A percentile compares a stretch with the other conserved stretches of the same genome.
phyloP scores from a whole-genome alignment of 2,329 filamentous ascomycete species.

The Ophiostoma pallidulum region DNA sequence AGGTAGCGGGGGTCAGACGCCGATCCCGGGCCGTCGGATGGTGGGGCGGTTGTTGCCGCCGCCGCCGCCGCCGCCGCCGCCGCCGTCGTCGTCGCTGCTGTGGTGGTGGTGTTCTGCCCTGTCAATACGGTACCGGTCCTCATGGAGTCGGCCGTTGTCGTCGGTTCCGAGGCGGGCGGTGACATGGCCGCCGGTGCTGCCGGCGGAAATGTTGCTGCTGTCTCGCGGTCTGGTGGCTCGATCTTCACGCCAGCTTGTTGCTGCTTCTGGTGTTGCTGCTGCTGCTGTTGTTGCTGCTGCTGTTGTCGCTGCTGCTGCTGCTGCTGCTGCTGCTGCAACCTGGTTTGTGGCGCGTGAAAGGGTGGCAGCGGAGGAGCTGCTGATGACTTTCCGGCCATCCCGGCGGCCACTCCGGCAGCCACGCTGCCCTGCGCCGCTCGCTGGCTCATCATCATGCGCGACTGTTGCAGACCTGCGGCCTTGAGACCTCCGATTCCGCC shows the following conservation, averaged over 20 bases:
- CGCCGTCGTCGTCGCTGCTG: conserved; percentile 4
- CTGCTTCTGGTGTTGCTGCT: conserved; percentile 1
- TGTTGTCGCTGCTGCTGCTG: background rate
- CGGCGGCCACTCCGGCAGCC: background rate
- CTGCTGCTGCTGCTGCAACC: too few relatives aligned
- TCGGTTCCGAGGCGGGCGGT: background rate
- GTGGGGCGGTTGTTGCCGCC: background rate
- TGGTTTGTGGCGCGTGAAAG: too few relatives aligned
- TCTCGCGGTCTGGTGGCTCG: conserved; percentile 3
- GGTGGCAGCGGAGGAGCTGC: too few relatives aligned
- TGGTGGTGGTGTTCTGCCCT: background rate
- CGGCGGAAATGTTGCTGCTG: conserved; percentile 9
- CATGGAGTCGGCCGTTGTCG: background rate
- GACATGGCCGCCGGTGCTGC: conserved; percentile 5
- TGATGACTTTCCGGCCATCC: too few relatives aligned
- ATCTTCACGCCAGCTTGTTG: conserved; percentile 7
- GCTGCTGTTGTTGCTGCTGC: conserved; percentile 4
- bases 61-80: background rate
- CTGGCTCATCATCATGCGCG: conserved; percentile 12
- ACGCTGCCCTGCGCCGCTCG: conserved; percentile 6
- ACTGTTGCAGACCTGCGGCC: conserved; percentile 6
- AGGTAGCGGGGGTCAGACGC: conserved; percentile 32
- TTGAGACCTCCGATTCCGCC: conserved; percentile 2
- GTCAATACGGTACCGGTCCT: background rate
- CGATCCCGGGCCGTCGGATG: background rate